Evolutionary conservation across 768 basidiomycete species (phyloP).

Genomic region (Kwoniella europaea): DNA sequence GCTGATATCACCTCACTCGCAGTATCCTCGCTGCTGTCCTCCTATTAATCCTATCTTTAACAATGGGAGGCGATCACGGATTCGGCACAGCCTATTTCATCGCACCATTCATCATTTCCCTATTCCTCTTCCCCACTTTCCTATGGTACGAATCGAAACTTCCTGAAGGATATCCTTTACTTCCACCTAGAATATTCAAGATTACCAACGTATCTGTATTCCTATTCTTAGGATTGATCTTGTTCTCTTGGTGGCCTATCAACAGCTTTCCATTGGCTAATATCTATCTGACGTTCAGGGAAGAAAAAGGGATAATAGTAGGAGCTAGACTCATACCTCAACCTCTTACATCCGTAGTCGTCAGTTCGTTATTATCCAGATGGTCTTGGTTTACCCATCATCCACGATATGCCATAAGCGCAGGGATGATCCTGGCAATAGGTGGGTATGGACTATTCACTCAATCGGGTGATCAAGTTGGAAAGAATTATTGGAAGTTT

Average conservation of each 20-base stretch:
- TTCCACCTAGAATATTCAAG: conserved; percentile 46
- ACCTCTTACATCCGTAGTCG: too few relatives aligned
- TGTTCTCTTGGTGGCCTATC: conserved; percentile 46
- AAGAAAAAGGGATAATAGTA: too few relatives aligned
- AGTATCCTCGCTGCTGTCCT: conserved; percentile 41
- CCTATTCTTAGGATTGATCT: conserved; percentile 37
- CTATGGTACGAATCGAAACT: conserved; percentile 42
- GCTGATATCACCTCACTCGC: conserved; percentile 17
- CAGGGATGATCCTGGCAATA: too few relatives aligned
- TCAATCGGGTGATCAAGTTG: too few relatives aligned
- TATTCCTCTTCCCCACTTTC: conserved; percentile 37
- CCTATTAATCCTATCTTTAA: conserved; percentile 49
- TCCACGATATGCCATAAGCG: too few relatives aligned
- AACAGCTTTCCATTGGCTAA: too few relatives aligned
- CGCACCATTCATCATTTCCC: conserved; percentile 44
- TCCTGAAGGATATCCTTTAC: conserved; percentile 27
- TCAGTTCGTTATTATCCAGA: too few relatives aligned
- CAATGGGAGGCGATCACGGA: conserved; percentile 46
- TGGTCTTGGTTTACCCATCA: too few relatives aligned
- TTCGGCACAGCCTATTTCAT: conserved; percentile 39
- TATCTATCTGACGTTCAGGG: too few relatives aligned
- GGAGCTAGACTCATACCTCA: too few relatives aligned
- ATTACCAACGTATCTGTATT: conserved; percentile 46
- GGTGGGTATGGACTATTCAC: too few relatives aligned
- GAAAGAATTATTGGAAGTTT: too few relatives aligned